These are phyloP conservation scores for Saturnispora dispora DNA, from an alignment of 805 yeast species.

Conservation along the genomic window DNA sequence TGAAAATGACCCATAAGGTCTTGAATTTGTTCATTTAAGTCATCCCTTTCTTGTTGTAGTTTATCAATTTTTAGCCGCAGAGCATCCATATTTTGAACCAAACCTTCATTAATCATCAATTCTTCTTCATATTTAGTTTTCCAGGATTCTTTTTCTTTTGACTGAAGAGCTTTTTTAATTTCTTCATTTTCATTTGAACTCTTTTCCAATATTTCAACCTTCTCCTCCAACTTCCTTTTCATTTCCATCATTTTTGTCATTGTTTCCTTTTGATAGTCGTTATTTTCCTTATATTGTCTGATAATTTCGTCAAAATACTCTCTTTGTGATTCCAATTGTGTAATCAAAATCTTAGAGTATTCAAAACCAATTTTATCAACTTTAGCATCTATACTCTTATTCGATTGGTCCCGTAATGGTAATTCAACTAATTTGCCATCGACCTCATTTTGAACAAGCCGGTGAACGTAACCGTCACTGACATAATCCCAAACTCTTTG, in stretches of 20 bases:
- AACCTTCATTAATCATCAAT: constrained; percentile 33
- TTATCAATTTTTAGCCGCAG: constrained; percentile 26
- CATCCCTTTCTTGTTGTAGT: constrained; percentile 35
- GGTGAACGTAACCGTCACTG: constrained; percentile 82
- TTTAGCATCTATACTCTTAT: constrained; percentile 29
- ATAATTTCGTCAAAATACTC: constrained; percentile 63
- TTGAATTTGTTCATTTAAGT: constrained; percentile 51
- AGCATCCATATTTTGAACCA: constrained; percentile 32
- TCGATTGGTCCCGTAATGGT: constrained; percentile 28
- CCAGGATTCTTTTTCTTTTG: constrained; percentile 17
- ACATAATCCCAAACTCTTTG: constrained; percentile 95
- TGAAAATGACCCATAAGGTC: constrained; percentile 79
- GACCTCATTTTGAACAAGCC: constrained; percentile 72
- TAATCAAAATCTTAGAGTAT: constrained; percentile 66
- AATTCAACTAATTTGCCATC: constrained; percentile 89
- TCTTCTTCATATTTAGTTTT: constrained; percentile 37
- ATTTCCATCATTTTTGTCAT: constrained; percentile 20
- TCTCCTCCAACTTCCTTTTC: constrained; percentile 17
- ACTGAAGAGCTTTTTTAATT: constrained; percentile 12
- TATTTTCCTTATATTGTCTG: constrained; percentile 22
- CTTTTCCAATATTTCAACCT: constrained; percentile 6
- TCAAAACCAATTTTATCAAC: constrained; percentile 59
- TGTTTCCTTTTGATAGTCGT: constrained; percentile 13
- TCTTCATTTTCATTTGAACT: constrained; percentile 9
- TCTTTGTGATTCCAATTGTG: constrained; percentile 79